Conservation (phyloP, 441 rosid genomes). For the Theobroma grandiflorum region DNA sequence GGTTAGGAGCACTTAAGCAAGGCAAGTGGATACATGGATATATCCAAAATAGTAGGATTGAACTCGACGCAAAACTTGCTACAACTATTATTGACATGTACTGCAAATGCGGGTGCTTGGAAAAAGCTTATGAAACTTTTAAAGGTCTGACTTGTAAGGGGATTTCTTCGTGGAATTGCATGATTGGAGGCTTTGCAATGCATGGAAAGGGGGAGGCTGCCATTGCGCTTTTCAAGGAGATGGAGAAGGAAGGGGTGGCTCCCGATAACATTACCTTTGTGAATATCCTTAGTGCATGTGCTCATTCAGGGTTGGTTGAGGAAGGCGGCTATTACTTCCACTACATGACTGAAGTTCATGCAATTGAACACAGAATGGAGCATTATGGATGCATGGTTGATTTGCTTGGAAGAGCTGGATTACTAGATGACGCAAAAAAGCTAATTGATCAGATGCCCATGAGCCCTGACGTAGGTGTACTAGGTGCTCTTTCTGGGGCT, state of each 20-base stretch:
- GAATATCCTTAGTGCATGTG: constrained; percentile 44
- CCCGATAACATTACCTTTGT: constrained; percentile 42
- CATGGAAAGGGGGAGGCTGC: constrained; percentile 45
- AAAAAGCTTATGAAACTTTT: constrained; percentile 40
- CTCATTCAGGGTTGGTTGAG: constrained; percentile 44
- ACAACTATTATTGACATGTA: constrained; percentile 44
- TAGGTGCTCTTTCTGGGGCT: constrained; percentile 42
- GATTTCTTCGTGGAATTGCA: constrained; percentile 46
- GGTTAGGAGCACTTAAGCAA: constrained; percentile 39
- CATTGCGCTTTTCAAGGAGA: constrained; percentile 39
- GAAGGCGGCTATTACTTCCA: constrained; percentile 37
- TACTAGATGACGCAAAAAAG: constrained; percentile 36
- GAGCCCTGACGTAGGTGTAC: constrained; percentile 34
- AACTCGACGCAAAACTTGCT: constrained; percentile 40
- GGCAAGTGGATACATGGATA: constrained; percentile 41
- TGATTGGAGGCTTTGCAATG: constrained; percentile 46
- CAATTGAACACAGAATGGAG: constrained; percentile 33
- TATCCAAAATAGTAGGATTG: constrained; percentile 32
- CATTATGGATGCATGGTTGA: constrained; percentile 42
- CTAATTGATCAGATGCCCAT: constrained; percentile 31
- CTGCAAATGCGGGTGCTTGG: constrained; percentile 49
- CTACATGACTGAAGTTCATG: constrained; percentile 30
- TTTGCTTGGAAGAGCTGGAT: constrained; percentile 41
- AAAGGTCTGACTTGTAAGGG: constrained; percentile 31
- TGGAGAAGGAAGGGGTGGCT: constrained; percentile 33